phyloP scores from a whole-genome alignment of 2,329 filamentous ascomycete genomes.

The Alternaria hordeiaustralica region DNA sequence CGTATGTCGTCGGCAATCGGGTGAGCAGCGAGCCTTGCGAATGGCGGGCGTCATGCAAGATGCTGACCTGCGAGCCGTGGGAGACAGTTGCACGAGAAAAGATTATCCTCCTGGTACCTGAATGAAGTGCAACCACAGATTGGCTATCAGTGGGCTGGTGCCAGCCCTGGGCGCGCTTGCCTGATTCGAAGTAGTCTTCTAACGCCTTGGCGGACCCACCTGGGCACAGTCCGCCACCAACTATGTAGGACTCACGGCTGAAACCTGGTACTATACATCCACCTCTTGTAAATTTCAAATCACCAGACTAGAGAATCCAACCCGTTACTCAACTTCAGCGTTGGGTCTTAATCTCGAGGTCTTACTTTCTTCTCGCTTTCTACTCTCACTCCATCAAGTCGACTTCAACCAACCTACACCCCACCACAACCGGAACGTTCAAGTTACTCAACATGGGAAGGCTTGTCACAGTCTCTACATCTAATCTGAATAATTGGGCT shows the following conservation, averaged over 20 bases:
- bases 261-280: background rate
- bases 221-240: constrained; percentile 1
- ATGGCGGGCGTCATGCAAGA: background rate
- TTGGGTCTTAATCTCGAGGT: background rate
- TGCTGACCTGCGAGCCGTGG: background rate
- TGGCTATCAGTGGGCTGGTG: background rate
- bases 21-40: background rate
- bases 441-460: constrained; percentile 16
- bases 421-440: background rate
- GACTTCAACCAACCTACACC: background rate
- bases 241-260: background rate
- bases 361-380: background rate
- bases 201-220: background rate
- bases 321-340: background rate
- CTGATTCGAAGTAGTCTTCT: background rate
- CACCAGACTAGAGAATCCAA: background rate
- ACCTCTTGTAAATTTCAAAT: background rate
- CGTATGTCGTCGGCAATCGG: background rate
- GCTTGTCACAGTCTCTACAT: constrained; percentile 38
- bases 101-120: background rate
- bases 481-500: constrained; percentile 28
- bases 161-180: background rate
- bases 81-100: background rate
- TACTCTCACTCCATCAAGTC: background rate
- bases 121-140: background rate